Conservation (phyloP, 2,329 filamentous ascomycete species). For the Dothistroma septosporum region DNA sequence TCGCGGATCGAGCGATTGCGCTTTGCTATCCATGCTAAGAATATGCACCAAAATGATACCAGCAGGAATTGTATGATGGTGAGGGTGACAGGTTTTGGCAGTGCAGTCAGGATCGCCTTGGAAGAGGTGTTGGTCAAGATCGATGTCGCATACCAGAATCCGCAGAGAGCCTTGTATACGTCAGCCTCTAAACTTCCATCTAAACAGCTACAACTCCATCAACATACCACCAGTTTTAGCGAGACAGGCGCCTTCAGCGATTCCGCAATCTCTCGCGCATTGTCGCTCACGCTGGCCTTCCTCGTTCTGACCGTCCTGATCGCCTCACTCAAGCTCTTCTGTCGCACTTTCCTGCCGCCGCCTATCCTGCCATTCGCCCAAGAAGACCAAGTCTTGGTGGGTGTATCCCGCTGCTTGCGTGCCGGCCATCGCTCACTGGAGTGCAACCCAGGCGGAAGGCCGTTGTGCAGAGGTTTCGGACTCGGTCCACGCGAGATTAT, state of each 20-base stretch:
- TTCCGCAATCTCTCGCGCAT: slow-evolving; percentile 88
- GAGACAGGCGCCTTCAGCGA: slow-evolving; percentile 87
- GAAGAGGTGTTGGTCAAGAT: slow-evolving; percentile 96
- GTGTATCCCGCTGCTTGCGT: slow-evolving; percentile 40
- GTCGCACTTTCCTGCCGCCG: slow-evolving; percentile 57
- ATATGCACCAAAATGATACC: slow-evolving; percentile 80
- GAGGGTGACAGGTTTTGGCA: slow-evolving; percentile 84
- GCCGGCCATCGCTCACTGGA: slow-evolving; percentile 58
- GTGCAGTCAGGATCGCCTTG: slow-evolving; percentile 90
- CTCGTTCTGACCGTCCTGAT: slow-evolving; percentile 70
- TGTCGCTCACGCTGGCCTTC: slow-evolving; percentile 82
- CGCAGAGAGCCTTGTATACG: slow-evolving; percentile 66
- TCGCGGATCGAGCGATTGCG: slow-evolving; percentile 67
- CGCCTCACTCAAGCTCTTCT: slow-evolving; percentile 88
- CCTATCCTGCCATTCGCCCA: slow-evolving; percentile 40
- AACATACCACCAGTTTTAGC: slow-evolving; percentile 73
- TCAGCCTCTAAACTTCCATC: slow-evolving; percentile 14
- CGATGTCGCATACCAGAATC: slow-evolving; percentile 92
- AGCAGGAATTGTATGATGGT: slow-evolving; percentile 92
- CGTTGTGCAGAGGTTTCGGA: slow-evolving; percentile 32
- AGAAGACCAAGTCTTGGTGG: slow-evolving; percentile 42
- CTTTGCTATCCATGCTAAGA: slow-evolving; percentile 71
- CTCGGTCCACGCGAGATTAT: slow-evolving; percentile 26
- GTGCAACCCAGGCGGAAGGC: slow-evolving; percentile 34
- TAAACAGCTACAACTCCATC: slow-evolving; percentile 26